Evolutionary conservation across 805 yeast genomes (phyloP).

Genomic region (Myxozyma mucilagina): DNA sequence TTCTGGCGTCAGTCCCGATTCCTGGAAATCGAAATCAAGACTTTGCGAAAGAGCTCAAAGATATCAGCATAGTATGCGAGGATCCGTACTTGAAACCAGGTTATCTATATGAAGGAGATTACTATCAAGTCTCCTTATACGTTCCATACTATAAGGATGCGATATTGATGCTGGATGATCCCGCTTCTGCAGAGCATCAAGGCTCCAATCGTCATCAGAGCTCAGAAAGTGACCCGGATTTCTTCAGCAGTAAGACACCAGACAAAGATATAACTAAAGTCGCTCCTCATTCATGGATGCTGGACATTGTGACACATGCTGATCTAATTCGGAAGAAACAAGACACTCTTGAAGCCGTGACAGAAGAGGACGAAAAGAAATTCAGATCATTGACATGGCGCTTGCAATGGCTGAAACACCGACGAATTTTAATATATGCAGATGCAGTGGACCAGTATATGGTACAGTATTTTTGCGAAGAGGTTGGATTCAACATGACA

Average conservation of each 20-base stretch:
- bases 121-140: background rate
- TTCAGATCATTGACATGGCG: background rate
- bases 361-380: background rate
- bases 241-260: conserved; percentile 8
- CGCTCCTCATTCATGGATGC: conserved; percentile 11
- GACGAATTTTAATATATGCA: conserved; percentile 22
- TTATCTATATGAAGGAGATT: background rate
- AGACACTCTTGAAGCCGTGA: background rate
- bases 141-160: conserved; percentile 8
- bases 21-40: background rate
- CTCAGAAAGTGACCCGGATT: background rate
- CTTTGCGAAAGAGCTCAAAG: background rate
- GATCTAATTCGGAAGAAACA: background rate
- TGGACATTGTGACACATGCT: conserved; percentile 5
- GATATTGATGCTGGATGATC: background rate
- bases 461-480: conserved; percentile 8
- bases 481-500: background rate
- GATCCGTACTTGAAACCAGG: conserved; percentile 29
- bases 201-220: background rate
- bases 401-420: conserved; percentile 13
- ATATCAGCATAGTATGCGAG: conserved; percentile 1
- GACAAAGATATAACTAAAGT: background rate
- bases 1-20: background rate
- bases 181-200: background rate
- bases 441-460: conserved; percentile 26